These are phyloP conservation scores for Circinella minor DNA, from an alignment of 371 early-diverging fungal species.

Conservation along the genomic window DNA sequence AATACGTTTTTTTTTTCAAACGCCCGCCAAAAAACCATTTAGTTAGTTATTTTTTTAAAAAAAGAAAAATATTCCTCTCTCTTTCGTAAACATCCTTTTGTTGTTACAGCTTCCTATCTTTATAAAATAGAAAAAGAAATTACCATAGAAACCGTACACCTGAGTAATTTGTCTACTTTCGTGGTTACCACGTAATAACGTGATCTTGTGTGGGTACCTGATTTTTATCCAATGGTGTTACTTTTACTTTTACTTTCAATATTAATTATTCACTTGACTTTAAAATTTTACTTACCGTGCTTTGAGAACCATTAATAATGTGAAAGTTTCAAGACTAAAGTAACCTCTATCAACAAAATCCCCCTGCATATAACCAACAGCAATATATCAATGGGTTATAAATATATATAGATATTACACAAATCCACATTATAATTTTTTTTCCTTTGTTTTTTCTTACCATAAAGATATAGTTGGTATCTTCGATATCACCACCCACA, in stretches of 20 bases:
- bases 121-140: background rate
- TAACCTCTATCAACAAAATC: conserved; percentile 99
- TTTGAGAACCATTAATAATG: conserved; percentile 95
- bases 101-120: background rate
- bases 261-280: background rate
- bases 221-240: background rate
- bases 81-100: background rate
- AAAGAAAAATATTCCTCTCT: background rate
- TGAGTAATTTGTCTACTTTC: conserved; percentile 99
- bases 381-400: background rate
- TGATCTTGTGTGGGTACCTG: conserved; percentile 89
- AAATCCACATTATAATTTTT: background rate
- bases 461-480: conserved; percentile 99
- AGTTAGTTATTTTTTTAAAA: too few species aligned
- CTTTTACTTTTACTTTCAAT: too few species aligned
- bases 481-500: conserved; percentile 97
- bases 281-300: conserved; percentile 71
- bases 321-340: conserved; percentile 99
- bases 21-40: too few species aligned
- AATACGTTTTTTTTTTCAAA: too few species aligned
- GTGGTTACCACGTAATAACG: conserved; percentile 99
- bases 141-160: conserved; percentile 98
- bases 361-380: conserved; percentile 51
- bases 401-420: background rate
- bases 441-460: conserved; percentile 29